phyloP scores from a whole-genome alignment of 257 asterid species.

The Dorcoceras hygrometricum region DNA sequence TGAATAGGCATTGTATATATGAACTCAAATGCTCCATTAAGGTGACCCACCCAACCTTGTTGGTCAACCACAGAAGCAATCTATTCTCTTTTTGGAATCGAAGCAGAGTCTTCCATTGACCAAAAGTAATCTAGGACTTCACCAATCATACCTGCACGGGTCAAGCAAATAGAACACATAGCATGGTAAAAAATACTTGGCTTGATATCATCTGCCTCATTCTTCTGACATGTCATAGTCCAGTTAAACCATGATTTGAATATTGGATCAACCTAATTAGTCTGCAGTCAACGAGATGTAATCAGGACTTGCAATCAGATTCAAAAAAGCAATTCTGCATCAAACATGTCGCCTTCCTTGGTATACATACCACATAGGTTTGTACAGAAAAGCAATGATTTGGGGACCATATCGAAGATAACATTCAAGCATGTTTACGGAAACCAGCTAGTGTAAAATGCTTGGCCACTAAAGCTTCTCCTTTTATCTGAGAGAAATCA shows the following conservation, averaged over 20 bases:
- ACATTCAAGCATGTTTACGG: constrained; percentile 28
- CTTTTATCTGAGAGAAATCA: constrained; percentile 42
- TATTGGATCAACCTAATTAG: constrained; percentile 50
- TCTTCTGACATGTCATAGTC: constrained; percentile 38
- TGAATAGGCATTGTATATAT: constrained; percentile 39
- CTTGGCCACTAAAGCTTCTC: constrained; percentile 43
- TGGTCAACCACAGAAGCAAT: constrained; percentile 56
- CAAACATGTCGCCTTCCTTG: constrained; percentile 45
- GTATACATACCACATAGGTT: constrained; percentile 52
- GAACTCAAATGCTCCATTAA: too few species aligned
- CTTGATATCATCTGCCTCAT: constrained; percentile 41
- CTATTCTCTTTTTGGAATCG: constrained; percentile 49
- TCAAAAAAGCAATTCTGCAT: constrained; percentile 40
- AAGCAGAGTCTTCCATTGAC: constrained; percentile 32
- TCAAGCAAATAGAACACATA: constrained; percentile 56
- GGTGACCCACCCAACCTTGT: constrained; percentile 47
- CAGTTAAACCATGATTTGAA: constrained; percentile 52
- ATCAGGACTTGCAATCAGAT: constrained; percentile 38
- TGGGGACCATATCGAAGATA: constrained; percentile 46
- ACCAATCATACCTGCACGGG: constrained; percentile 56
- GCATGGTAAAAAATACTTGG: constrained; percentile 42
- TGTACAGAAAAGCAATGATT: constrained; percentile 37
- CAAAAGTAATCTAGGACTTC: too few species aligned
- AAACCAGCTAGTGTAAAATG: constrained; percentile 40
- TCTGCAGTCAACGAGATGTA: constrained; percentile 51